Evolutionary conservation across 352 stramenopile species (phyloP).

Genomic region (Ophiocytium majus): DNA sequence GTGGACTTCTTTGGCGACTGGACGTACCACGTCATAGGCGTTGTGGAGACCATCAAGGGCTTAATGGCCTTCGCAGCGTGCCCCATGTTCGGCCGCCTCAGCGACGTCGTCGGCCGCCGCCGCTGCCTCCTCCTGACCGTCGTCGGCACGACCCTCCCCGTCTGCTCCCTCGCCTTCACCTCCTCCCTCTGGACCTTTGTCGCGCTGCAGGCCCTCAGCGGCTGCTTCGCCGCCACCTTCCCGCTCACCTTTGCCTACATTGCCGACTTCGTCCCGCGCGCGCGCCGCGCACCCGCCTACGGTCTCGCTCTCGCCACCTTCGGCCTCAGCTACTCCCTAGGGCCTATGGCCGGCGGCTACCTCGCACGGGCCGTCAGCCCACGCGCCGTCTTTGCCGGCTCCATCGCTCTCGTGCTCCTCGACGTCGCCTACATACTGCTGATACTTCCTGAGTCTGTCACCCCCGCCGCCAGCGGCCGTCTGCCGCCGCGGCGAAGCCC

Average conservation of each 20-base stretch:
- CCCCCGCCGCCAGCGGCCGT: conserved; percentile 20
- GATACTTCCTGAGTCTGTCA: conserved; percentile 65
- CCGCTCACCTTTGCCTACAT: conserved; percentile 76
- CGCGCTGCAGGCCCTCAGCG: conserved; percentile 29
- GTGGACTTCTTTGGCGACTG: conserved; percentile 64
- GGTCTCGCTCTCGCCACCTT: conserved; percentile 74
- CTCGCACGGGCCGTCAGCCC: conserved; percentile 60
- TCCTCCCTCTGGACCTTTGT: conserved; percentile 50
- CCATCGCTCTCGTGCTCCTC: conserved; percentile 65
- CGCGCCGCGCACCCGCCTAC: conserved; percentile 69
- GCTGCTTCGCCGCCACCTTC: conserved; percentile 75
- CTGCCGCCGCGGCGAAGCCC: background rate
- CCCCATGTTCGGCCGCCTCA: conserved; percentile 72
- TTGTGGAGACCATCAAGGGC: conserved; percentile 63
- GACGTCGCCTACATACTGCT: conserved; percentile 73
- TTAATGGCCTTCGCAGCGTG: conserved; percentile 68
- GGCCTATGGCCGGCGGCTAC: conserved; percentile 69
- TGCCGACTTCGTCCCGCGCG: conserved; percentile 66
- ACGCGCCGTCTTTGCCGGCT: conserved; percentile 65
- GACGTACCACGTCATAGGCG: conserved; percentile 69
- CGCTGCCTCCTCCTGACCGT: conserved; percentile 70
- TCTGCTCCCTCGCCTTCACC: conserved; percentile 56
- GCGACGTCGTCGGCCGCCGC: conserved; percentile 66
- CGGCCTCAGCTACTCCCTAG: conserved; percentile 74
- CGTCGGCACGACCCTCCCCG: conserved; percentile 66